Conservation (phyloP, 2,329 filamentous ascomycete species). For the Aspergillus sp. region DNA sequence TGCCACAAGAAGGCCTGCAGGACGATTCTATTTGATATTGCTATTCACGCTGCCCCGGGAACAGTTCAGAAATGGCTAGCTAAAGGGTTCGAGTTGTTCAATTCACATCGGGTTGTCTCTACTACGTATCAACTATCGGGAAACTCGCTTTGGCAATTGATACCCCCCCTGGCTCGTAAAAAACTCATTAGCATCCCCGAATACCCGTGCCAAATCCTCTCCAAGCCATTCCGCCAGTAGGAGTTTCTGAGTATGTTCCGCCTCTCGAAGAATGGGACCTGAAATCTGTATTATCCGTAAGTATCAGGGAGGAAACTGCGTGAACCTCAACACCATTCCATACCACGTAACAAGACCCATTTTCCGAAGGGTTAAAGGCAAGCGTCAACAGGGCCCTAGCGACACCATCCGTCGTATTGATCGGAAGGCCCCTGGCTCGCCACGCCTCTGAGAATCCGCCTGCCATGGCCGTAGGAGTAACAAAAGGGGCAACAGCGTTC, state of each 20-base stretch:
- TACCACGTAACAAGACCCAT: not conserved
- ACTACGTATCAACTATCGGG: too few species aligned
- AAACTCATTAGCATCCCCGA: not conserved
- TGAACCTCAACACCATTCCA: not conserved
- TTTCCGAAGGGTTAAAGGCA: not conserved
- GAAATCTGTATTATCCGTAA: not conserved
- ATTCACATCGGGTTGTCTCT: too few species aligned
- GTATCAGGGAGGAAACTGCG: too few species aligned
- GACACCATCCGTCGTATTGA: not conserved
- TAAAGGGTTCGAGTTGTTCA: too few species aligned
- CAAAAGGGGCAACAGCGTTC: not conserved
- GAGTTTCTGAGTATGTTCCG: not conserved
- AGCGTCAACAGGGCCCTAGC: not conserved
- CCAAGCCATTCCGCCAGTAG: not conserved
- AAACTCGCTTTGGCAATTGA: not conserved
- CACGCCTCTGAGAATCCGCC: not conserved
- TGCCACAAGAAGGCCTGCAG: too few species aligned
- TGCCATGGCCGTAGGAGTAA: not conserved
- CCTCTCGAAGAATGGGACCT: not conserved
- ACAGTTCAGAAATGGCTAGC: too few species aligned
- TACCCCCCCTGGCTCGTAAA: not conserved
- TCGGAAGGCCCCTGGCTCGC: not conserved
- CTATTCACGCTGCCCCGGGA: too few species aligned
- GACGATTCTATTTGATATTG: too few species aligned
- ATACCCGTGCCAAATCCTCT: not conserved